Evolutionary conservation across 2,329 filamentous ascomycete species (phyloP), one percentile per base, ranked within the genome.

Genomic region (Trichophaea hybrida): DNA sequence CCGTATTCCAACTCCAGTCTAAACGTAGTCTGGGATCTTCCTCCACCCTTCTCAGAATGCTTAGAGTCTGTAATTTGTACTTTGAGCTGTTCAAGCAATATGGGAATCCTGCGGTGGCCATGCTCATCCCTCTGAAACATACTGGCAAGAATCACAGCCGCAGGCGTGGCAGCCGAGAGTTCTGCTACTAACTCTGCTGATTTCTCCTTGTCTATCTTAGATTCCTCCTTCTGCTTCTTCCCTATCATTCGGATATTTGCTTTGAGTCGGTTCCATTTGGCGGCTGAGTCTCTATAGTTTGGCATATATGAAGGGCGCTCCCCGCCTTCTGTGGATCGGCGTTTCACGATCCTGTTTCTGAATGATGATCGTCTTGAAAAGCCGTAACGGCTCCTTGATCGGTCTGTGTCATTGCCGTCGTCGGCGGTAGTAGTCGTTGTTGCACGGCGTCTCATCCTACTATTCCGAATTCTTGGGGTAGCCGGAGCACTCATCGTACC

Each of bases 81-180:
- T 71, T 94, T 95, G 61, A 98, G 78, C 74, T 98, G 93, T 72
- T 98, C 93, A 5, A 98, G 78, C 2, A 98, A 80, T 57, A 98
- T 89, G 0, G 93, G 93, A 59, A 98, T 95, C 61, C 90, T 83
- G 73, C 88, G 93, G 73, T 94, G 93, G 53, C 91, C 89, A 68
- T 96, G 88, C 72, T 98, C 93, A 68, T 98, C 93, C 59, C 93
- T 81, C 73, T 97, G 93, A 68, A 97, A 93, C 87, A 97, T 96
- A 70, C 90, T 96, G 6, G 93, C 93, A 56, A 98, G 76, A 73
- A 98, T 94, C 60, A 98, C 76, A 17, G 91, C 93, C 31, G 93
- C 93, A 2, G 93, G 93, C 1, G 90, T 88, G 57, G 89, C 93
- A 48, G 93, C 94, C 53, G 93, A 81, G 40, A 98, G 76, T 72